Evolutionary conservation across 768 basidiomycete genomes (phyloP), one percentile per base, ranked within the genome.

Genomic region (Hericium coralloides): DNA sequence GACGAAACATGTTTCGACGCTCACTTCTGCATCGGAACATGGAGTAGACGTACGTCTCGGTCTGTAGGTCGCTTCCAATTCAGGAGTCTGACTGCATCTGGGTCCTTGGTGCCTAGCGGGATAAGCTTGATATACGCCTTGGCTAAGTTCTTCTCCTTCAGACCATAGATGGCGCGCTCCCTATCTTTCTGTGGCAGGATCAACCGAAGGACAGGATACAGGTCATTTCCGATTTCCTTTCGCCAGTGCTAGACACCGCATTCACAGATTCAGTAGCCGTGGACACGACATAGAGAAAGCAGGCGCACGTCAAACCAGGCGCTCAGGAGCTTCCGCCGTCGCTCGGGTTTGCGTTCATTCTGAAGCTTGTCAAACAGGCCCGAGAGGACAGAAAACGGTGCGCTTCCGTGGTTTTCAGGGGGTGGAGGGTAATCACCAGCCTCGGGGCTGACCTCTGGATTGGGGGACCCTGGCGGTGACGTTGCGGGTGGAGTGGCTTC

Each of bases 111-210:
- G 39, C 87, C 87, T 2, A 99, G 76, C 1, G 90, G 91, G 38
- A 98, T 88, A 2, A 95, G 79, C 59, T 88, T 85, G 73, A 95
- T 92, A 67, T 95, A 97, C 10, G 83, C 84, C 70, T 94, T 98
- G 4, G 94, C 95, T 2, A 99, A 74, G 66, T 89, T 90, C 72
- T 89, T 89, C 74, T 99, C 97, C 68, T 99, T 99, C 62, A 97
- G 70, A 14, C 93, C 91, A 69, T 98, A 99, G 0, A 94, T 85
- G 0, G 91, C 81, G 54, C 97, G 84, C 60, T 98, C 92, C 37
- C 87, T 80, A 68, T 98, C 97, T 81, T 97, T 91, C 93, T 98
- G 95, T 6, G 97, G 97, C 41, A 99, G 76, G 53, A 99, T 76
- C 20, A 99, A 77, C 36, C 94, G 84, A 50, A 98, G 74, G 31